These are phyloP conservation scores for Dipodascus albidus DNA, from an alignment of 805 yeast species.

Conservation along the genomic window DNA sequence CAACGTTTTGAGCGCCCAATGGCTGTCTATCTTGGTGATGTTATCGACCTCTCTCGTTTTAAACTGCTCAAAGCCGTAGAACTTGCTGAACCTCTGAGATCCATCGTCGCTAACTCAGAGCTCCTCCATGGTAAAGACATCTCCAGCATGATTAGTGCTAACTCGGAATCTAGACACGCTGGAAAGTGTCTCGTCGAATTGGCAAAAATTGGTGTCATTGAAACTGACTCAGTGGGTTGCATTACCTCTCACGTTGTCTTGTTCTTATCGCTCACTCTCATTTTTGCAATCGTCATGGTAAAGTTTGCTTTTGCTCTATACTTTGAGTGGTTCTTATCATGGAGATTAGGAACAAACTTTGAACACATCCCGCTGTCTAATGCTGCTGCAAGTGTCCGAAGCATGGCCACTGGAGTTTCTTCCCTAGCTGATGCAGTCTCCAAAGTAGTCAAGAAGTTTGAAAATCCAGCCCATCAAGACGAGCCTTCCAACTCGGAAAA, in stretches of 20 bases:
- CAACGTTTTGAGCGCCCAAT: slow-evolving; percentile 50
- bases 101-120: slow-evolving; percentile 33
- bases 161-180: slow-evolving; percentile 38
- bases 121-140: slow-evolving; percentile 53
- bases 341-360: not conserved
- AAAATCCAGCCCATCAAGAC: not conserved
- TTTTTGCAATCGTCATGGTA: slow-evolving; percentile 52
- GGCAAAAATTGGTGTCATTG: slow-evolving; percentile 69
- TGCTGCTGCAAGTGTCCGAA: not conserved
- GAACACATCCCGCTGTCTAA: slow-evolving; percentile 1
- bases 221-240: slow-evolving; percentile 73
- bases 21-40: slow-evolving; percentile 69
- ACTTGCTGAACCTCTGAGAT: slow-evolving; percentile 55
- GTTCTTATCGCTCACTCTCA: slow-evolving; percentile 56
- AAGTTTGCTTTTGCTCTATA: slow-evolving; percentile 73
- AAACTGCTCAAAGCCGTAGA: slow-evolving; percentile 56
- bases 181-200: slow-evolving; percentile 72
- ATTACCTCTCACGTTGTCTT: slow-evolving; percentile 65
- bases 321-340: slow-evolving; percentile 62
- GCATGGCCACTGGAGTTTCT: not conserved
- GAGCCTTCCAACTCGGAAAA: not conserved
- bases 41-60: slow-evolving; percentile 58
- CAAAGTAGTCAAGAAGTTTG: not conserved
- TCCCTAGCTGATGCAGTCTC: not conserved
- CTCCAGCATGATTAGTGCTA: slow-evolving; percentile 40